Evolutionary conservation across 768 basidiomycete species (phyloP).

Genomic region (Cyathus striatus): DNA sequence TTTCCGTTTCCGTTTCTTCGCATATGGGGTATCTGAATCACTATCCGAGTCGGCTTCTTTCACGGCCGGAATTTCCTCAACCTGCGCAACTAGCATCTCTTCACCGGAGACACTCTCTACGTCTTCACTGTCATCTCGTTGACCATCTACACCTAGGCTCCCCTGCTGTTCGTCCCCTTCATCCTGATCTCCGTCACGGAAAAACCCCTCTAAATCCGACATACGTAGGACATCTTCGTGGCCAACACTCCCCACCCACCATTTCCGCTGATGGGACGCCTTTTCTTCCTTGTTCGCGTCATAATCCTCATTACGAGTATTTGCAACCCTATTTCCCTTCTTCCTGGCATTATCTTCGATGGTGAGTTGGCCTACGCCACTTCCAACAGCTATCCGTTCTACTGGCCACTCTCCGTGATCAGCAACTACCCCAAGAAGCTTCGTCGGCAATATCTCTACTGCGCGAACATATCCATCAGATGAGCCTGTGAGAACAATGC

Average conservation of each 20-base stretch:
- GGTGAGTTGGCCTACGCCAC: constrained; percentile 26
- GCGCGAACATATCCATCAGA: constrained; percentile 89
- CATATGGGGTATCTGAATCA: constrained; percentile 21
- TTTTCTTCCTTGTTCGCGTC: constrained; percentile 13
- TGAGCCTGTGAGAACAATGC: constrained; percentile 82
- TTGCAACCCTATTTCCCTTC: constrained; percentile 1
- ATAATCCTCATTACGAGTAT: constrained; percentile 9
- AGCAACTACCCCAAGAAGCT: constrained; percentile 83
- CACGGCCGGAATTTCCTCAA: constrained; percentile 1
- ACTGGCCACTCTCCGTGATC: constrained; percentile 92
- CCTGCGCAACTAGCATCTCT: constrained; percentile 11
- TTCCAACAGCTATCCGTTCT: constrained; percentile 72
- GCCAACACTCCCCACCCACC: constrained; percentile 91
- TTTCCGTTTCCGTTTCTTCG: constrained; percentile 54
- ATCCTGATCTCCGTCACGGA: constrained; percentile 35
- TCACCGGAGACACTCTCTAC: constrained; percentile 12
- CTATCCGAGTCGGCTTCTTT: constrained; percentile 18
- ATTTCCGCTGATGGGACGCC: constrained; percentile 25
- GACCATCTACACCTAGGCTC: constrained; percentile 16
- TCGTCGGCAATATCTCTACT: constrained; percentile 83
- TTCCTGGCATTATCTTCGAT: constrained; percentile 17
- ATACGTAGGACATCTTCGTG: constrained; percentile 85
- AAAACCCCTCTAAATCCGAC: constrained; percentile 78
- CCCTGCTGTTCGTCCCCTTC: constrained; percentile 27
- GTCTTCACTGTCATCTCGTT: constrained; percentile 11